A percentile compares a stretch with the other conserved stretches of the same genome.
These are phyloP conservation scores for Quercus berberidifolia DNA, from an alignment of 306 rosid genomes.

Conservation along the genomic window DNA sequence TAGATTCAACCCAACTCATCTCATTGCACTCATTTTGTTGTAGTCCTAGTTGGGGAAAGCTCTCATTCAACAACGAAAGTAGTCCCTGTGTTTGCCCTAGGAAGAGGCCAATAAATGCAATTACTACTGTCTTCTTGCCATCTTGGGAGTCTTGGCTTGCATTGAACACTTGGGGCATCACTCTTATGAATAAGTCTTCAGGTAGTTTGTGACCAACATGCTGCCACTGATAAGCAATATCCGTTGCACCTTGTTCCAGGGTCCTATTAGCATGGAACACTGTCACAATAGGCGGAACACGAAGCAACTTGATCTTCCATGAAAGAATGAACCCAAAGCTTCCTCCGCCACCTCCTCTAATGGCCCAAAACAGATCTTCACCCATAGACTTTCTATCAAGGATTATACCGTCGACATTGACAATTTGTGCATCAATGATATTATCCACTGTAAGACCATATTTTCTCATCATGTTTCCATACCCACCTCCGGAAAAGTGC, in stretches of 20 bases:
- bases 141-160: neutral
- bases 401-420: constrained; percentile 17
- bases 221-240: constrained; percentile 15
- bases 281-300: constrained; percentile 19
- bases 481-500: constrained; percentile 37
- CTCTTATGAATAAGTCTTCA: constrained; percentile 14
- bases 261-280: constrained; percentile 17
- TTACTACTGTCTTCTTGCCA: neutral
- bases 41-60: constrained; percentile 25
- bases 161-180: neutral
- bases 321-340: constrained; percentile 40
- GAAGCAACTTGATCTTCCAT: constrained; percentile 27
- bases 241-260: constrained; percentile 4
- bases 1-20: constrained; percentile 31
- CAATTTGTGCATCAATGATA: constrained; percentile 25
- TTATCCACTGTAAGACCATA: constrained; percentile 34
- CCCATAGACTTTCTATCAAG: constrained; percentile 35
- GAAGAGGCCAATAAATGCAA: constrained; percentile 11
- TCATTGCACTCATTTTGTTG: constrained; percentile 18
- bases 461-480: constrained; percentile 32
- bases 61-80: neutral
- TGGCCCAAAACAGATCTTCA: constrained; percentile 45
- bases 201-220: constrained; percentile 18
- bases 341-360: constrained; percentile 38
- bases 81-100: constrained; percentile 16